These are phyloP conservation scores for Gyromitra esculenta DNA, from an alignment of 2,329 filamentous ascomycete genomes.

Conservation along the genomic window DNA sequence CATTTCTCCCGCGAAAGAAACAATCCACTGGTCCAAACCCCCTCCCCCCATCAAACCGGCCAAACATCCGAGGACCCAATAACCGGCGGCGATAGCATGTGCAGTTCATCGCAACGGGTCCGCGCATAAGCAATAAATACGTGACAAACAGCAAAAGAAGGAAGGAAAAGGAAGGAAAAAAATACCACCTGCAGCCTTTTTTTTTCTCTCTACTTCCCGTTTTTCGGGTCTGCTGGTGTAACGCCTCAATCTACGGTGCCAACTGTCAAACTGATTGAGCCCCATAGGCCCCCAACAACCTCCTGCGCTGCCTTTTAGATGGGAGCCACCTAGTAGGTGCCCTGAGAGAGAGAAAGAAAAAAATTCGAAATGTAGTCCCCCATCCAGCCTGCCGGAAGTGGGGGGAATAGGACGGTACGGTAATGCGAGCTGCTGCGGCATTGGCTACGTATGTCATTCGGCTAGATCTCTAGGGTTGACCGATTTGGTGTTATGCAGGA, in stretches of 20 bases:
- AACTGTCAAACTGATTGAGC: constrained; percentile 29
- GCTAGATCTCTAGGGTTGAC: constrained; percentile 28
- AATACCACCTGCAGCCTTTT: not conserved
- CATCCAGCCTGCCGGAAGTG: constrained; percentile 12
- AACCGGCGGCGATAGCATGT: constrained; percentile 21
- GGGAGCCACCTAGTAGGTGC: not conserved
- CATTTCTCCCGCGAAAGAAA: constrained; percentile 24
- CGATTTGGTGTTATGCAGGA: constrained; percentile 38
- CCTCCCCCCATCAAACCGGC: not conserved
- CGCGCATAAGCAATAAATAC: constrained; percentile 35
- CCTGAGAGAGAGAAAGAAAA: not conserved
- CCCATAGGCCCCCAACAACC: constrained; percentile 2
- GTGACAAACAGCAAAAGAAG: constrained; percentile 17
- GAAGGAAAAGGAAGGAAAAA: constrained; percentile 18
- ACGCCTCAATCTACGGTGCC: constrained; percentile 42
- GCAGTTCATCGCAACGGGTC: constrained; percentile 34
- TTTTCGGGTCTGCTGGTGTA: constrained; percentile 19
- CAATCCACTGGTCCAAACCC: constrained; percentile 20
- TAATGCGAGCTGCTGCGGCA: constrained; percentile 9
- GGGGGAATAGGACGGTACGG: not conserved
- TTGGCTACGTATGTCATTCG: constrained; percentile 17
- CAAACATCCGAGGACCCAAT: constrained; percentile 34
- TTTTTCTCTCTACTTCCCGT: not conserved
- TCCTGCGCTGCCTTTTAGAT: constrained; percentile 6
- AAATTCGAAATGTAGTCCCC: constrained; percentile 1